phyloP scores from a whole-genome alignment of 768 basidiomycete species.

The Hysterangium stoloniferum region DNA sequence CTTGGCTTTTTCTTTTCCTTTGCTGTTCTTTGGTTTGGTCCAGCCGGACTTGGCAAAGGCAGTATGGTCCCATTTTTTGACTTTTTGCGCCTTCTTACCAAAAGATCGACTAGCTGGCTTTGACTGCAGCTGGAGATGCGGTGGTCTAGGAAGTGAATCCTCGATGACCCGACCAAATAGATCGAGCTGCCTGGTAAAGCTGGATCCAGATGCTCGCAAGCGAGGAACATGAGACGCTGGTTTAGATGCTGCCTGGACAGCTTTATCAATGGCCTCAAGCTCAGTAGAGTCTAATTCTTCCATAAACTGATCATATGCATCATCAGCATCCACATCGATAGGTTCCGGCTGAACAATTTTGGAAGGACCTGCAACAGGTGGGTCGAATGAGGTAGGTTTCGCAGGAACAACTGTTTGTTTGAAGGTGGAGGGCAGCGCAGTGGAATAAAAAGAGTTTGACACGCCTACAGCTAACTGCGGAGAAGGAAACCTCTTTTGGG shows the following conservation, averaged over 20 bases:
- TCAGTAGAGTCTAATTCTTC: conserved; percentile 9
- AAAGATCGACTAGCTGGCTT: conserved; percentile 27
- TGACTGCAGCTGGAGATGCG: conserved; percentile 36
- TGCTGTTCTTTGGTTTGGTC: conserved; percentile 38
- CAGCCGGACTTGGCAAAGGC: conserved; percentile 76
- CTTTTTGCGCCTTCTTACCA: conserved; percentile 52
- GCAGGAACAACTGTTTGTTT: neutral
- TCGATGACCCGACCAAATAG: conserved; percentile 13
- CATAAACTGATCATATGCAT: conserved; percentile 6
- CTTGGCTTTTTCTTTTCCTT: conserved; percentile 45
- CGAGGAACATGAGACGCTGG: neutral
- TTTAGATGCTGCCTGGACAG: neutral
- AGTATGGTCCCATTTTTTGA: conserved; percentile 89
- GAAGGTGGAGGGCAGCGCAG: conserved; percentile 17
- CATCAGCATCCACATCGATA: conserved; percentile 1
- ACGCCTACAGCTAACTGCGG: conserved; percentile 11
- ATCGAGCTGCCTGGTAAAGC: conserved; percentile 19
- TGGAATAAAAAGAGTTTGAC: conserved; percentile 16
- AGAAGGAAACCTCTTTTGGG: conserved; percentile 11
- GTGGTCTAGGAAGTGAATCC: neutral
- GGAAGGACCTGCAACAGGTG: neutral
- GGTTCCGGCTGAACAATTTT: neutral
- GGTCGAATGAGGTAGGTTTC: neutral
- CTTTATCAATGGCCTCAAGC: conserved; percentile 1
- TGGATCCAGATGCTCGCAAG: conserved; percentile 20